Base-by-base conservation (phyloP, 805 yeast species). In the Candida rishiriensis region DNA sequence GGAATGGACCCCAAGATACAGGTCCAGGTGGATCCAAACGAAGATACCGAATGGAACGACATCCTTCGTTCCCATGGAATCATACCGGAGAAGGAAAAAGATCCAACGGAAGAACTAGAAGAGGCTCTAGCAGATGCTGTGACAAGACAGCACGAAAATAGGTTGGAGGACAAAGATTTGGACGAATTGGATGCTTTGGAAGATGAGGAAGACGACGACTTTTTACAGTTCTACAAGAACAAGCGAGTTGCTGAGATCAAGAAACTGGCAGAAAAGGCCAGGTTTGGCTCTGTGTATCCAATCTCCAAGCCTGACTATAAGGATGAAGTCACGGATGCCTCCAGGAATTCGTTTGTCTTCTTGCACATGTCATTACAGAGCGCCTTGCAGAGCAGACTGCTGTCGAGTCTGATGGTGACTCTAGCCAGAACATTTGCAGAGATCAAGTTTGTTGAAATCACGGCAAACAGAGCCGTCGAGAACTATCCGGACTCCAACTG, bases 11-110 rank as follows among this genome's bases (percentile, higher is more conserved):
- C 81, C 30, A 76, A 83, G 68, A 72, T 85, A 43, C 88, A 82
- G 52, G 89, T 89, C 39, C 88, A 89, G 65, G 96, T 90, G 43
- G 90, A 93, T 65, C 97, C 96, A 31, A 79, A 78, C 49, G 99
- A 93, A 65, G 99, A 93, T 63, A 93, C 99, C 0, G 99, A 93
- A 64, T 93, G 99, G 99, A 93, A 93, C 61, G 99, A 93, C 64
- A 89, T 93, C 52, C 73, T 93, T 37, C 73, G 99, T 52, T 76
- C 79, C 3, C 87, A 90, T 50, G 98, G 98, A 18, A 81, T 93
- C 43, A 88, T 93, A 40, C 99, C 99, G 1, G 89, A 86, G 59
- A 82, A 85, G 55, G 88, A 95, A 26, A 89, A 90, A 18, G 87
- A 95, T 16, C 96, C 96, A 10, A 81, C 95, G 0, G 87, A 76